Percentiles rank a stretch among this genome's conserved stretches.
These are phyloP conservation scores for Globisporangium megalacanthum DNA, from an alignment of 352 stramenopile species.

Conservation along the genomic window DNA sequence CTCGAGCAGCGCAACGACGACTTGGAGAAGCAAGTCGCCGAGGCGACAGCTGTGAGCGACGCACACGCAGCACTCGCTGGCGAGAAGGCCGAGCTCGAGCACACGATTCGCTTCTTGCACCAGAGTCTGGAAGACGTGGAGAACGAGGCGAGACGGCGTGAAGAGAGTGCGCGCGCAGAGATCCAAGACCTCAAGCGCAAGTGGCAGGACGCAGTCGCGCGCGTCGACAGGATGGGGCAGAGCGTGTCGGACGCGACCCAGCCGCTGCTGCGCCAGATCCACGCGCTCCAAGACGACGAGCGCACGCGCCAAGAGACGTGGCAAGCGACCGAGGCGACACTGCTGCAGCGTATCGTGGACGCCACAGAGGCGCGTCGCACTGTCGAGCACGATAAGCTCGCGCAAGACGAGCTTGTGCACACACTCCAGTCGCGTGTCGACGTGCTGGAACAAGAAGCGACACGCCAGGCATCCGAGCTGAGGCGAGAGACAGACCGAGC, in stretches of 20 bases:
- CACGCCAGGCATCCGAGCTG: constrained; percentile 25
- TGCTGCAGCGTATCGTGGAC: constrained; percentile 41
- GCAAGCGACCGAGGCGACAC: constrained; percentile 39
- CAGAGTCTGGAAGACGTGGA: constrained; percentile 52
- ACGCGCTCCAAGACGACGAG: constrained; percentile 62
- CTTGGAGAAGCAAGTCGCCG: constrained; percentile 31
- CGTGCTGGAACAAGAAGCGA: constrained; percentile 24
- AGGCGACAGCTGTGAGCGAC: constrained; percentile 33
- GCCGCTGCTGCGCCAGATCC: constrained; percentile 69
- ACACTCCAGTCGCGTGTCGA: constrained; percentile 27
- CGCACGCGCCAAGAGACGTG: constrained; percentile 49
- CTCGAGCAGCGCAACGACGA: constrained; percentile 26
- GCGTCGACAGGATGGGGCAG: constrained; percentile 62
- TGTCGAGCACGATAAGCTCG: constrained; percentile 37
- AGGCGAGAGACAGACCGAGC: constrained; percentile 26
- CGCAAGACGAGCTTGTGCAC: constrained; percentile 32
- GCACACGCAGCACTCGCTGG: constrained; percentile 44
- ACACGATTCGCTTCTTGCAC: constrained; percentile 58
- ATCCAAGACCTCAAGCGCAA: constrained; percentile 65
- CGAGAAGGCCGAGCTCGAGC: constrained; percentile 52
- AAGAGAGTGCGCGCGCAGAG: constrained; percentile 53
- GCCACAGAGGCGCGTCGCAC: constrained; percentile 21
- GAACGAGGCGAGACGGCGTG: constrained; percentile 41
- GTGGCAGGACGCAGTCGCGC: constrained; percentile 66
- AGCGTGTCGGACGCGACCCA: constrained; percentile 70